These are phyloP conservation scores for Hanseniaspora gamundiae DNA, from an alignment of 1,139 yeast genomes.

Conservation along the genomic window DNA sequence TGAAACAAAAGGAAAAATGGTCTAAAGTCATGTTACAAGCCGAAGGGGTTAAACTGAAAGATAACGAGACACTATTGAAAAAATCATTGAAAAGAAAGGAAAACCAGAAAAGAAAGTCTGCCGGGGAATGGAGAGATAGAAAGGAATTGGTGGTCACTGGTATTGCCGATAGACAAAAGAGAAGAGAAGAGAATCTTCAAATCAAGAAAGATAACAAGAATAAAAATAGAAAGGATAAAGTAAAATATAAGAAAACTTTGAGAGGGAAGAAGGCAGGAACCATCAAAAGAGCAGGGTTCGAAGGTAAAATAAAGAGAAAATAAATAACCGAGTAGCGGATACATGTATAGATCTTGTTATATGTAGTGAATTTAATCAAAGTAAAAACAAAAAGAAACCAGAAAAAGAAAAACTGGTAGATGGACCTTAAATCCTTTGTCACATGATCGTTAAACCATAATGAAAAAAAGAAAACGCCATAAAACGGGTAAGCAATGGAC, in stretches of 20 bases:
- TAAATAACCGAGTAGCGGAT: not conserved
- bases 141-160: conserved; percentile 66
- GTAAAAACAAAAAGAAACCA: conserved; percentile 8
- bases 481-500: too few species aligned
- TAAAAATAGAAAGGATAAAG: conserved; percentile 53
- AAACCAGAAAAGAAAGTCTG: conserved; percentile 66
- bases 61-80: conserved; percentile 77
- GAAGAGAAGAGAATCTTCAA: conserved; percentile 82
- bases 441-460: too few species aligned
- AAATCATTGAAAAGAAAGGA: conserved; percentile 80
- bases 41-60: conserved; percentile 79
- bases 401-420: too few species aligned
- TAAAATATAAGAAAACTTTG: conserved; percentile 52
- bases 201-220: conserved; percentile 75
- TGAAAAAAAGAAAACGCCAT: too few species aligned
- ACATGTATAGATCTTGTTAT: too few species aligned
- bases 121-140: conserved; percentile 79
- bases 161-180: conserved; percentile 61
- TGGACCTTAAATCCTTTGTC: too few species aligned
- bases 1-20: conserved; percentile 75
- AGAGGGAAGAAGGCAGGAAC: conserved; percentile 30
- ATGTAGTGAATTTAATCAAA: too few species aligned
- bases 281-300: conserved; percentile 34
- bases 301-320: conserved; percentile 28
- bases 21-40: conserved; percentile 71